phyloP scores from a whole-genome alignment of 176 grass and related monocot genomes.

The Zea luxurians region DNA sequence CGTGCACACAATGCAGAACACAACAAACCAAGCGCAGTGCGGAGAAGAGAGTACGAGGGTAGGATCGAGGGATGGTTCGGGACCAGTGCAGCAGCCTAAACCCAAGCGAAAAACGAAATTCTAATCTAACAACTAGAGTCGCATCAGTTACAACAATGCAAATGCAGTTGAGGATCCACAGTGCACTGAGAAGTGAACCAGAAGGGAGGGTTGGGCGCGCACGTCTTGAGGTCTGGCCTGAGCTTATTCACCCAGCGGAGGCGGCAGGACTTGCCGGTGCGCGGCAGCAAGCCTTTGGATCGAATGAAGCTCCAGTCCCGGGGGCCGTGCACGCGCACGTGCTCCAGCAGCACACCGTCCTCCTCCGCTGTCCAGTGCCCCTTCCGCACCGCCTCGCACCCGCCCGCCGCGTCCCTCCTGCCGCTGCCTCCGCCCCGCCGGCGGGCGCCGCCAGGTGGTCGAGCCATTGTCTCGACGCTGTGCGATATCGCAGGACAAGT shows the following conservation, averaged over 20 bases:
- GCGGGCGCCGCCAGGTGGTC: constrained; percentile 19
- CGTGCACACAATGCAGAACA: neutral
- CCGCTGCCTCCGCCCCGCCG: neutral
- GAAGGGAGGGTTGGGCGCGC: neutral
- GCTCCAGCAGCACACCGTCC: constrained; percentile 65
- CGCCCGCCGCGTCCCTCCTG: constrained; percentile 15
- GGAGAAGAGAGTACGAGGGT: neutral
- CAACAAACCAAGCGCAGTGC: neutral
- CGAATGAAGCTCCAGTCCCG: constrained; percentile 85
- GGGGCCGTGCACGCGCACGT: constrained; percentile 67
- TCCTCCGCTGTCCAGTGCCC: constrained; percentile 71
- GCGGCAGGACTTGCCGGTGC: constrained; percentile 96
- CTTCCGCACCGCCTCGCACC: constrained; percentile 44
- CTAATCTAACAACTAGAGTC: neutral
- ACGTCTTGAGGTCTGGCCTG: constrained; percentile 76
- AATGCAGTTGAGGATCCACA: neutral
- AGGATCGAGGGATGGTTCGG: neutral
- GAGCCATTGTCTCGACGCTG: constrained; percentile 36
- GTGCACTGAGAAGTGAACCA: neutral
- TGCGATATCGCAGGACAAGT: neutral
- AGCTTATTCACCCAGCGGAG: constrained; percentile 95
- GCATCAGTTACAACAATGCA: neutral
- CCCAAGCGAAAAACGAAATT: neutral
- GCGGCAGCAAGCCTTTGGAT: constrained; percentile 77
- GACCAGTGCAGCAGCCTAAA: neutral